Percentiles rank a stretch among this genome's conserved stretches.
phyloP scores from a whole-genome alignment of 2,329 filamentous ascomycete genomes.

The Aquanectria penicillioides region DNA sequence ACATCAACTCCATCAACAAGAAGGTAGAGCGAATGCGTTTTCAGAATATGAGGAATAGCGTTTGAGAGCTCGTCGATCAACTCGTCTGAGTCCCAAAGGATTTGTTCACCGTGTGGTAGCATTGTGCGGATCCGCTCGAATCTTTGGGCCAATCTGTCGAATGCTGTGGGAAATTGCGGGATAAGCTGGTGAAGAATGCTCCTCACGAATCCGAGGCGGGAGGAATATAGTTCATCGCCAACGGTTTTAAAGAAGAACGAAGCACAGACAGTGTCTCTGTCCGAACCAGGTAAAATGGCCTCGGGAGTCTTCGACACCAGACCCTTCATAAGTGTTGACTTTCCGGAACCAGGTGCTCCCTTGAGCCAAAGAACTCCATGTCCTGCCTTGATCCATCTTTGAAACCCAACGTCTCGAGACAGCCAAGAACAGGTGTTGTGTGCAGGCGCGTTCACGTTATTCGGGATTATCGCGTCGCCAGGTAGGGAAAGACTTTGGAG shows the following conservation, averaged over 20 bases:
- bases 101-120: neutral
- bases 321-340: neutral
- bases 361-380: neutral
- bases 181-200: slow-evolving; percentile 1
- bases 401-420: neutral
- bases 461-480: neutral
- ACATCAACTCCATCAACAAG: slow-evolving; percentile 1
- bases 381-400: neutral
- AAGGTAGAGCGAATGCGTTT: neutral
- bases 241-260: neutral
- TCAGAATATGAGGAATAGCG: neutral
- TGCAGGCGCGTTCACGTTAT: neutral
- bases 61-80: neutral
- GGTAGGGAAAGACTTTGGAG: slow-evolving; percentile 1
- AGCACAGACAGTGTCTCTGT: neutral
- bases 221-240: neutral
- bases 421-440: neutral
- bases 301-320: neutral
- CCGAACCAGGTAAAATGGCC: neutral
- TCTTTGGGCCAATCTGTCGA: neutral
- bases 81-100: slow-evolving; percentile 1
- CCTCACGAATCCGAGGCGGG: neutral
- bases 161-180: neutral
- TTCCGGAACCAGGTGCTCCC: neutral
- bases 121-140: neutral